A percentile compares a stretch with the other conserved stretches of the same genome.
Evolutionary conservation across 768 basidiomycete species (phyloP).

Genomic region (Boletus subcaerulescens): DNA sequence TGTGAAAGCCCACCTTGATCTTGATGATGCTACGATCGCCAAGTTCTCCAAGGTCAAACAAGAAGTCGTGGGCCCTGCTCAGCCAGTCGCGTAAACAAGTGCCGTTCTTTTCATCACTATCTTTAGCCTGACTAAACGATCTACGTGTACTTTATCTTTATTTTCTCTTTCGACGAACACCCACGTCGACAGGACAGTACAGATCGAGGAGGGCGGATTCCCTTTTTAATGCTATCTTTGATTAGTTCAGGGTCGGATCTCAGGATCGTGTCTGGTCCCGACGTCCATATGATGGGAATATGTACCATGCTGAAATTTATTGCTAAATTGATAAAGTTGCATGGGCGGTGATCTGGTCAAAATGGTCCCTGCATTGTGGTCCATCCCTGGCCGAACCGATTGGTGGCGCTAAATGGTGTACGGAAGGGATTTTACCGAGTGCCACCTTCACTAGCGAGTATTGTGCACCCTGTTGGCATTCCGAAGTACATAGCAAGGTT

Average conservation of each 20-base stretch:
- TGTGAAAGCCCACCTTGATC: conserved; percentile 58
- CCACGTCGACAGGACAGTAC: neutral
- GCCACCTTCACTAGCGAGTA: too few species aligned
- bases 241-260: neutral
- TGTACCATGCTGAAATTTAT: neutral
- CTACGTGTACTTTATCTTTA: conserved; percentile 16
- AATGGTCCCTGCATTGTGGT: too few species aligned
- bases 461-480: too few species aligned
- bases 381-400: too few species aligned
- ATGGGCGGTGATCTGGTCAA: too few species aligned
- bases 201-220: too few species aligned
- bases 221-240: too few species aligned
- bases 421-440: too few species aligned
- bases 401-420: too few species aligned
- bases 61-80: conserved; percentile 39
- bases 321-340: too few species aligned
- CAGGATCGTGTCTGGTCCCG: neutral
- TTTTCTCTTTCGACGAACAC: neutral
- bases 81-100: neutral
- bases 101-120: neutral
- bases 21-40: conserved; percentile 50
- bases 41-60: conserved; percentile 51
- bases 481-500: too few species aligned
- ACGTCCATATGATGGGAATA: neutral
- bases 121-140: neutral